phyloP scores from a whole-genome alignment of 371 early-diverging fungal genomes.

The Lichtheimia ramosa region DNA sequence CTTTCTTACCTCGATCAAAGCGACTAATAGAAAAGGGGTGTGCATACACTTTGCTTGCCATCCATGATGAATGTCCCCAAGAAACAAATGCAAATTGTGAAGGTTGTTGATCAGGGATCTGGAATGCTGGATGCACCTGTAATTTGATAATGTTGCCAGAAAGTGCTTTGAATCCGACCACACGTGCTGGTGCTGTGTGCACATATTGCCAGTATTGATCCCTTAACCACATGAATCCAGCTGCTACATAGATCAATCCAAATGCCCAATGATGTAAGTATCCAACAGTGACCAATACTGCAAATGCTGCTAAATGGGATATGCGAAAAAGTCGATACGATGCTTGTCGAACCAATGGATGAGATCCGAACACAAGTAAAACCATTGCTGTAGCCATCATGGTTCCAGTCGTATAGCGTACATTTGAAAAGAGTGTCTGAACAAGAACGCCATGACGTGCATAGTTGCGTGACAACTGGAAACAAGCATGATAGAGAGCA shows the following conservation, averaged over 20 bases:
- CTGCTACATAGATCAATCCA: constrained; percentile 28
- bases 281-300: constrained; percentile 18
- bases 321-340: constrained; percentile 39
- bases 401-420: constrained; percentile 27
- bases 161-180: constrained; percentile 18
- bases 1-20: constrained; percentile 12
- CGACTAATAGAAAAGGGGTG: constrained; percentile 44
- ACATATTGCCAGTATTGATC: constrained; percentile 24
- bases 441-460: constrained; percentile 11
- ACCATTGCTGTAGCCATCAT: constrained; percentile 14
- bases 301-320: constrained; percentile 26
- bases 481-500: constrained; percentile 31
- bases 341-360: constrained; percentile 27
- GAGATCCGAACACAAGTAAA: constrained; percentile 27
- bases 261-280: constrained; percentile 36
- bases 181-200: constrained; percentile 5
- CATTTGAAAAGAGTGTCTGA: constrained; percentile 18
- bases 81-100: constrained; percentile 35
- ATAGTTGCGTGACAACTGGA: constrained; percentile 27
- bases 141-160: constrained; percentile 26
- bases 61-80: constrained; percentile 6
- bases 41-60: constrained; percentile 10
- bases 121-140: constrained; percentile 19
- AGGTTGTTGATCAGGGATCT: constrained; percentile 9
- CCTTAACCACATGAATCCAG: constrained; percentile 24